Evolutionary conservation across 2,329 filamentous ascomycete genomes (phyloP).

Genomic region (Trichoderma semiorbis): DNA sequence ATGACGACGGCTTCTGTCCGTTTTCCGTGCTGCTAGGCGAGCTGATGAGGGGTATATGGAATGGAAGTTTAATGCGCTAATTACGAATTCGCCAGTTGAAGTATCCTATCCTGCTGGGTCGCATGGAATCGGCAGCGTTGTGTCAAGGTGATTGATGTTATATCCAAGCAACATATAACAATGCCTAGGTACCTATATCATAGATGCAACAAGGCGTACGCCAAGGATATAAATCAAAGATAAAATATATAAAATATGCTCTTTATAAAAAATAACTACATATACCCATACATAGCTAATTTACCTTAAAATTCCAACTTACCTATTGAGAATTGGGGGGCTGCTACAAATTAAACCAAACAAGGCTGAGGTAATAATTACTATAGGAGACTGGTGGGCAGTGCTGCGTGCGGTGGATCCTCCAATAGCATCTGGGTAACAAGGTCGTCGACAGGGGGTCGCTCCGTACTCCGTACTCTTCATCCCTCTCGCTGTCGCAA

Average conservation of each 20-base stretch:
- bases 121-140: not conserved
- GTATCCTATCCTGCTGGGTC: not conserved
- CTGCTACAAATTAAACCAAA: not conserved
- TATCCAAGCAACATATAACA: not conserved
- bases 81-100: not conserved
- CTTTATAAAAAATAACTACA: not conserved
- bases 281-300: not conserved
- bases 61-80: not conserved
- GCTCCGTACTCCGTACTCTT: conserved; percentile 3
- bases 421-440: not conserved
- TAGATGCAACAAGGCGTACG: not conserved
- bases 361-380: not conserved
- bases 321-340: not conserved
- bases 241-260: not conserved
- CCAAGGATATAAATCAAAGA: not conserved
- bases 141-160: not conserved
- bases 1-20: not conserved
- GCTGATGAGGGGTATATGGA: not conserved
- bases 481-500: not conserved
- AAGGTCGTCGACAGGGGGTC: not conserved
- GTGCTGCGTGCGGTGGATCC: not conserved
- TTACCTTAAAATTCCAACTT: not conserved
- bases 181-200: not conserved
- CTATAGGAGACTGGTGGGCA: not conserved
- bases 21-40: not conserved